A percentile compares a stretch with the other conserved stretches of the same genome.
phyloP scores from a whole-genome alignment of 164 flowering plant genomes.

The Tinospora cordifolia region DNA sequence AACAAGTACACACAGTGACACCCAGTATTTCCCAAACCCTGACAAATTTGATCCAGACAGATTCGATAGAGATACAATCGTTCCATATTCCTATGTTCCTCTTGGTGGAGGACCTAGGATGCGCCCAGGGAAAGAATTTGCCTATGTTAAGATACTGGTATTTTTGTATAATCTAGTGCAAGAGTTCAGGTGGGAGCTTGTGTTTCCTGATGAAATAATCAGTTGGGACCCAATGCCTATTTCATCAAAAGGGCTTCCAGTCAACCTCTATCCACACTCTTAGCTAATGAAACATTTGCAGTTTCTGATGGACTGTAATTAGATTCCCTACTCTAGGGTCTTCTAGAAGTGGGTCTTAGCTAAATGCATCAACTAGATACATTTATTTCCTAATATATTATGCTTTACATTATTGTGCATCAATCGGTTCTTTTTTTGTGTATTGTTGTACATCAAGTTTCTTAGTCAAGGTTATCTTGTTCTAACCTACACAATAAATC shows the following conservation, averaged over 20 bases:
- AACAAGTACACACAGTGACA: conserved; percentile 10
- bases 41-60: conserved; percentile 17
- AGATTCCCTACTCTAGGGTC: no score
- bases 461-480: no score
- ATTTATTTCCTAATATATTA: no score
- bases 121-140: conserved; percentile 19
- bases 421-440: no score
- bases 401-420: no score
- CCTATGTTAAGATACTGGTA: conserved; percentile 12
- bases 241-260: conserved; percentile 13
- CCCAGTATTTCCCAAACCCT: conserved; percentile 13
- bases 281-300: neutral
- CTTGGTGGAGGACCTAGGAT: conserved; percentile 19
- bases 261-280: conserved; percentile 13
- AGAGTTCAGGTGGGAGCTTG: conserved; percentile 15
- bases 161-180: conserved; percentile 15
- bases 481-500: no score
- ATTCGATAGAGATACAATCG: conserved; percentile 4
- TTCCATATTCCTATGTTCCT: conserved; percentile 15
- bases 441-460: no score
- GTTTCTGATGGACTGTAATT: no score
- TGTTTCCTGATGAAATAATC: conserved; percentile 12
- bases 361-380: no score
- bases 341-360: no score
- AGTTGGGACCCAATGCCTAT: conserved; percentile 14